A percentile compares a stretch with the other conserved stretches of the same genome.
Evolutionary conservation across 2,329 filamentous ascomycete genomes (phyloP).

Genomic region (Exophiala lecanii-corni): DNA sequence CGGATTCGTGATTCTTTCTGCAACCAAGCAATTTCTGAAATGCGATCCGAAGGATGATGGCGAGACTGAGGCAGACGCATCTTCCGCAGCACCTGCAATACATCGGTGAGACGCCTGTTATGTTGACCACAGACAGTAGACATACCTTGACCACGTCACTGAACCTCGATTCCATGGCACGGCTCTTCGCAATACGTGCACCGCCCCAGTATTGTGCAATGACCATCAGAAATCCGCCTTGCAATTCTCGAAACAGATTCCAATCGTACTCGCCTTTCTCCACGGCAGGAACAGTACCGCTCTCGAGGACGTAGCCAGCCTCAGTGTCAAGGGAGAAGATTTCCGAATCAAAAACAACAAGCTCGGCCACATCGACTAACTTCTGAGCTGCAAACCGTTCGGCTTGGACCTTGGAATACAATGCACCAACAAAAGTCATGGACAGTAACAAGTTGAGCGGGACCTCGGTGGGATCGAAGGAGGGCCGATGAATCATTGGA

Average conservation of each 20-base stretch:
- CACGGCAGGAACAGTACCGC: conserved; percentile 6
- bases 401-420: conserved; percentile 39
- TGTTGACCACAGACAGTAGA: neutral
- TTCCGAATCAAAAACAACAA: conserved; percentile 41
- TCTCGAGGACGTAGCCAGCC: conserved; percentile 33
- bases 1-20: conserved; percentile 42
- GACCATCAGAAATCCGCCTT: conserved; percentile 40
- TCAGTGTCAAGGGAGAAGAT: conserved; percentile 40
- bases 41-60: conserved; percentile 36
- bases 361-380: conserved; percentile 41
- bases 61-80: conserved; percentile 36
- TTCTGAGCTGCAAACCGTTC: conserved; percentile 37
- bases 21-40: conserved; percentile 40
- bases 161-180: conserved; percentile 42
- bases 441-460: conserved; percentile 37
- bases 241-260: conserved; percentile 38
- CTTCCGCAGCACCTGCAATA: conserved; percentile 35
- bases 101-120: neutral
- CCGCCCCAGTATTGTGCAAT: conserved; percentile 44
- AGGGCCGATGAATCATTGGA: conserved; percentile 39
- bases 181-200: conserved; percentile 34
- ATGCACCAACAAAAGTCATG: conserved; percentile 42
- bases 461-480: conserved; percentile 37
- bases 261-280: conserved; percentile 29
- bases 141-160: conserved; percentile 39